phyloP scores from a whole-genome alignment of 2,329 filamentous ascomycete genomes.

The Trichoderma sp. region DNA sequence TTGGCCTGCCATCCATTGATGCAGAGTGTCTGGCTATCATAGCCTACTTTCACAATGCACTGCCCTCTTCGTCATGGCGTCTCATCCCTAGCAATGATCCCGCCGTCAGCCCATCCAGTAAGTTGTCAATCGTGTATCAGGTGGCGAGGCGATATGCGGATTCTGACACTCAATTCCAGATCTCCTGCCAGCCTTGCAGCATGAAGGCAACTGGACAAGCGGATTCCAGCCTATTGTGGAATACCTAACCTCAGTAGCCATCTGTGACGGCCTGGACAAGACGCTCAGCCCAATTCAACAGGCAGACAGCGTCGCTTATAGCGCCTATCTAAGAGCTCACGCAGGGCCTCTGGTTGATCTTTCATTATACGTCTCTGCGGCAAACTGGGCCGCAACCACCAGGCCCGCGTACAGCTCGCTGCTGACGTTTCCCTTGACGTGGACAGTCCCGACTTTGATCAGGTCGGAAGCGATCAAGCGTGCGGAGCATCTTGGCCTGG shows the following conservation, averaged over 20 bases:
- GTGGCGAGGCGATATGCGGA: neutral
- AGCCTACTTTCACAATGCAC: slow-evolving; percentile 65
- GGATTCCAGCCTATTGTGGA: slow-evolving; percentile 61
- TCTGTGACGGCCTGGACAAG: slow-evolving; percentile 39
- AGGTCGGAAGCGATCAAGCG: slow-evolving; percentile 67
- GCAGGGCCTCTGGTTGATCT: slow-evolving; percentile 79
- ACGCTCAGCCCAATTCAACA: slow-evolving; percentile 38
- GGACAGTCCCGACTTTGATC: slow-evolving; percentile 73
- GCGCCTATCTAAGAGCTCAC: slow-evolving; percentile 69
- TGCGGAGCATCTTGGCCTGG: slow-evolving; percentile 68
- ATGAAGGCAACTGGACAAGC: slow-evolving; percentile 51
- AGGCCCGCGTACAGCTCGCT: slow-evolving; percentile 77
- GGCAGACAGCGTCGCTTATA: slow-evolving; percentile 51
- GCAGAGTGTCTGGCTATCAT: slow-evolving; percentile 83
- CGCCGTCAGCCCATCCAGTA: slow-evolving; percentile 67
- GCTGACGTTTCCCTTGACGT: slow-evolving; percentile 83
- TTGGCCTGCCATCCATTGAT: slow-evolving; percentile 85
- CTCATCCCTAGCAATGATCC: slow-evolving; percentile 72
- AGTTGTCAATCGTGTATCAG: slow-evolving; percentile 31
- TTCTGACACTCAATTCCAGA: slow-evolving; percentile 35
- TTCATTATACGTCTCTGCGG: slow-evolving; percentile 82
- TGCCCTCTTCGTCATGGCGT: slow-evolving; percentile 61
- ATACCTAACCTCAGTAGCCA: slow-evolving; percentile 46
- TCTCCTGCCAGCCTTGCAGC: slow-evolving; percentile 52
- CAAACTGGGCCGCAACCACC: slow-evolving; percentile 77